Conservation (phyloP, 164 flowering plant genomes). For the Pachysandra terminalis region DNA sequence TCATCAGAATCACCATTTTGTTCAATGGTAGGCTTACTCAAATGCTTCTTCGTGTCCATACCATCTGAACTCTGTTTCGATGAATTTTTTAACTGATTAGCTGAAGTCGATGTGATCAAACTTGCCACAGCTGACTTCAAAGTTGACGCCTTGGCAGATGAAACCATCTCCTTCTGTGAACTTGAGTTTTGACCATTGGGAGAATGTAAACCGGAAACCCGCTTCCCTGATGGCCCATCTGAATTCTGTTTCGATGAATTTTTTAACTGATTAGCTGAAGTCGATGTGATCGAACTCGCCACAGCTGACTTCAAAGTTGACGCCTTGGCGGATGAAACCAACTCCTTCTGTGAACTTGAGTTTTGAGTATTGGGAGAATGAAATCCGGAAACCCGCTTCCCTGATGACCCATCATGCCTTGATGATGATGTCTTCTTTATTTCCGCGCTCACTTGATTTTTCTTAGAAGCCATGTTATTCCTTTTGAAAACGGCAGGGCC, state of each 20-base stretch:
- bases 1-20: slow-evolving; percentile 67
- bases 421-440: slow-evolving; percentile 38
- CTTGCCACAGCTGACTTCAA: slow-evolving; percentile 23
- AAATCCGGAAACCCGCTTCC: slow-evolving; percentile 25
- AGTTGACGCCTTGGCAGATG: slow-evolving; percentile 25
- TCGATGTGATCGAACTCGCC: too few species aligned
- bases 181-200: slow-evolving; percentile 43
- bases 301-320: too few species aligned
- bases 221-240: slow-evolving; percentile 34
- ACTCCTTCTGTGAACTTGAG: slow-evolving; percentile 38
- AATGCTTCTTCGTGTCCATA: slow-evolving; percentile 28
- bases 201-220: slow-evolving; percentile 20
- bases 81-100: slow-evolving; percentile 24
- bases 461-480: slow-evolving; percentile 34
- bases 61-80: slow-evolving; percentile 13
- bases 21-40: slow-evolving; percentile 16
- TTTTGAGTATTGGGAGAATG: slow-evolving; percentile 39
- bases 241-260: too few species aligned
- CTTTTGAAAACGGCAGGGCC: slow-evolving; percentile 58
- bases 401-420: slow-evolving; percentile 32
- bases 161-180: slow-evolving; percentile 32
- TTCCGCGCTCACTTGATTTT: slow-evolving; percentile 36
- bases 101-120: slow-evolving; percentile 39
- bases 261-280: too few species aligned
- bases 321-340: too few species aligned